phyloP scores from a whole-genome alignment of 2,329 filamentous ascomycete genomes.

The Penicillium verrucosum region DNA sequence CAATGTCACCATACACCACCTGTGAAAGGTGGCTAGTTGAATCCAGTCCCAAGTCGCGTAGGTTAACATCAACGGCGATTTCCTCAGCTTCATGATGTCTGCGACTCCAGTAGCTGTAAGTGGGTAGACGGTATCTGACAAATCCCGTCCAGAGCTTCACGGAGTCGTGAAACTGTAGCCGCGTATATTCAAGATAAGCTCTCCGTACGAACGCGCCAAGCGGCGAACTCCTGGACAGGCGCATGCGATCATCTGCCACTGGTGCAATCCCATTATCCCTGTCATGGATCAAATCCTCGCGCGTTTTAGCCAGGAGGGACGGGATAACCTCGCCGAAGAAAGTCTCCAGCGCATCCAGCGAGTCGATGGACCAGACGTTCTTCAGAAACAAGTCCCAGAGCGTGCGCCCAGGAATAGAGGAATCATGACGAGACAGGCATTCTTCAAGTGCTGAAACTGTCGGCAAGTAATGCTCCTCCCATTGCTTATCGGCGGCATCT shows the following conservation, averaged over 20 bases:
- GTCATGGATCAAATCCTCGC: constrained; percentile 58
- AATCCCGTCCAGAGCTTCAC: constrained; percentile 79
- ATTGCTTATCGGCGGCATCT: constrained; percentile 32
- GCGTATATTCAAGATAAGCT: constrained; percentile 72
- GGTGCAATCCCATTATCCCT: constrained; percentile 53
- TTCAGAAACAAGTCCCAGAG: constrained; percentile 84
- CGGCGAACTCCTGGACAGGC: constrained; percentile 70
- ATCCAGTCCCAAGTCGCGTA: constrained; percentile 58
- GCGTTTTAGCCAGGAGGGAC: constrained; percentile 59
- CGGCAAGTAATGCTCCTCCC: constrained; percentile 32
- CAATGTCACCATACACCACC: constrained; percentile 51
- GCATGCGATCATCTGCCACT: constrained; percentile 51
- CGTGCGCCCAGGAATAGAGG: constrained; percentile 67
- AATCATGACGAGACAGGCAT: constrained; percentile 45
- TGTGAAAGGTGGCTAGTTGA: constrained; percentile 47
- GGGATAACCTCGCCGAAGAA: constrained; percentile 64
- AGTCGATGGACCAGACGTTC: constrained; percentile 79
- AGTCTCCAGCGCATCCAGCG: constrained; percentile 71
- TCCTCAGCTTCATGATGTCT: constrained; percentile 48
- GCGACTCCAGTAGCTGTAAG: constrained; percentile 59
- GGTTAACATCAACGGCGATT: constrained; percentile 60
- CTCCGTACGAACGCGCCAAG: constrained; percentile 77
- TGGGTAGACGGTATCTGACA: constrained; percentile 74
- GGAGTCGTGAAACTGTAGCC: constrained; percentile 75
- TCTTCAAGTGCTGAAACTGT: constrained; percentile 49